These are phyloP conservation scores for Mrakia blollopis DNA, from an alignment of 768 basidiomycete genomes.

Conservation along the genomic window DNA sequence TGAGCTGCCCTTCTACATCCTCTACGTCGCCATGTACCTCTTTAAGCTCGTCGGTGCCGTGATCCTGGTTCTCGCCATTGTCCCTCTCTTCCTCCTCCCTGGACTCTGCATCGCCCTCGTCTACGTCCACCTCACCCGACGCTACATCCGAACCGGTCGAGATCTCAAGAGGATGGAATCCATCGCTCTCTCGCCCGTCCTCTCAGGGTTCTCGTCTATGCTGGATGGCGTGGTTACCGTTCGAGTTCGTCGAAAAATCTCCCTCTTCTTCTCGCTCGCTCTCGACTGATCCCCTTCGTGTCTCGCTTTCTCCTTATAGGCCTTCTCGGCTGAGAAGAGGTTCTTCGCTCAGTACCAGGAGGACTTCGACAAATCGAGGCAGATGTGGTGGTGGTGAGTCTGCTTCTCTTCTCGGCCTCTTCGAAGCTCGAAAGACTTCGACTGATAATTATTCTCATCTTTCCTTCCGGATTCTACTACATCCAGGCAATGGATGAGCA, in stretches of 20 bases:
- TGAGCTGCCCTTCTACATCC: neutral
- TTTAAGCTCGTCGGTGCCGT: conserved; percentile 50
- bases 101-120: conserved; percentile 65
- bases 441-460: neutral
- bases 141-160: conserved; percentile 57
- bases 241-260: neutral
- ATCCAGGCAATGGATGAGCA: conserved; percentile 72
- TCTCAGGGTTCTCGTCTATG: conserved; percentile 53
- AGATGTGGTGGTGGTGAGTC: conserved; percentile 3
- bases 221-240: neutral
- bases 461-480: conserved; percentile 34
- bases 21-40: neutral
- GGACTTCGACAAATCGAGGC: conserved; percentile 48
- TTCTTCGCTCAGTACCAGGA: conserved; percentile 70
- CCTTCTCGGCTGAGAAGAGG: conserved; percentile 72
- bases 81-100: conserved; percentile 77
- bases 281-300: conserved; percentile 83
- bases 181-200: conserved; percentile 76
- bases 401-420: too few relatives aligned
- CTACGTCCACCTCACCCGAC: conserved; percentile 62
- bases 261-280: conserved; percentile 38
- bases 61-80: conserved; percentile 55
- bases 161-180: conserved; percentile 88
- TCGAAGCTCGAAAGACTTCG: too few relatives aligned
- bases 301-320: conserved; percentile 51